These are phyloP conservation scores for Pouteria campechiana DNA, from an alignment of 179 eudicot genomes.

Conservation along the genomic window DNA sequence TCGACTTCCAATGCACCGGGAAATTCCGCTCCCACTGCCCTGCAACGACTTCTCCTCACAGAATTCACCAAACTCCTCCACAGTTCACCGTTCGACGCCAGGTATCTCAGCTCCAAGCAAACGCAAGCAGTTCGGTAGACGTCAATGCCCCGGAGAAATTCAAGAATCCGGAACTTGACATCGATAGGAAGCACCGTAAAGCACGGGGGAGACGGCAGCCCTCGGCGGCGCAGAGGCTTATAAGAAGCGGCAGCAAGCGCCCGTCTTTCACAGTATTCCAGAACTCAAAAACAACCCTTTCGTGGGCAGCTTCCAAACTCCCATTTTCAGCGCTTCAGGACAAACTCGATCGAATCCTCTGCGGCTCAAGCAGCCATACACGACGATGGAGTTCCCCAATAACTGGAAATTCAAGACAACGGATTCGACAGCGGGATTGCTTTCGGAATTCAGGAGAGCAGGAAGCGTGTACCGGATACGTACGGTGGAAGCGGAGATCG, in stretches of 20 bases:
- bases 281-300: constrained; percentile 59
- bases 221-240: constrained; percentile 65
- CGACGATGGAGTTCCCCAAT: constrained; percentile 40
- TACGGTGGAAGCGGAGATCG: constrained; percentile 31
- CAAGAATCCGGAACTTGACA: constrained; percentile 62
- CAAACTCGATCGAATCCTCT: constrained; percentile 28
- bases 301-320: constrained; percentile 14
- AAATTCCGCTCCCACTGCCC: constrained; percentile 59
- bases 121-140: constrained; percentile 49
- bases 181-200: constrained; percentile 71
- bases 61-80: constrained; percentile 73
- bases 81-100: constrained; percentile 46
- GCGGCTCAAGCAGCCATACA: constrained; percentile 47
- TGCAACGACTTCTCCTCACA: constrained; percentile 10
- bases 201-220: constrained; percentile 60
- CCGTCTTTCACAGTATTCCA: constrained; percentile 75
- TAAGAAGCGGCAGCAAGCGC: constrained; percentile 60
- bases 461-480: constrained; percentile 61
- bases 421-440: constrained; percentile 12
- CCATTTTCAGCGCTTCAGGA: constrained; percentile 10
- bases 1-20: constrained; percentile 35
- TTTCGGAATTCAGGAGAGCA: constrained; percentile 12
- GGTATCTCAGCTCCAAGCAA: constrained; percentile 47
- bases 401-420: constrained; percentile 61
- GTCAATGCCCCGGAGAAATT: constrained; percentile 50